phyloP scores from a whole-genome alignment of 1,139 yeast species.

The Pichia sp. region DNA sequence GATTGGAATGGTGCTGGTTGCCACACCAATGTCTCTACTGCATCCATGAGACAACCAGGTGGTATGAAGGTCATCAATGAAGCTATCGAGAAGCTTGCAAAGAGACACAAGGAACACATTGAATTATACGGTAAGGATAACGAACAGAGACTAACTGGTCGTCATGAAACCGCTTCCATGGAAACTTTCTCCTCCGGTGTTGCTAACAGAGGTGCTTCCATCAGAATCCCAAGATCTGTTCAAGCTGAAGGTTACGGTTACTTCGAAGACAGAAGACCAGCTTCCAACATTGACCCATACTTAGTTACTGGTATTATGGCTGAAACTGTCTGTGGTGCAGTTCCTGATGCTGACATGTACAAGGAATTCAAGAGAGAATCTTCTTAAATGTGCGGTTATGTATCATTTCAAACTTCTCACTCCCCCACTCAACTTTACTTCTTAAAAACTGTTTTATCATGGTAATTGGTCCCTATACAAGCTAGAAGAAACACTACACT shows the following conservation, averaged over 20 bases:
- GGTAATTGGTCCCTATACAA: too few species aligned
- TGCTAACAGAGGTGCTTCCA: slow-evolving; percentile 99
- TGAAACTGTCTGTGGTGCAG: slow-evolving; percentile 93
- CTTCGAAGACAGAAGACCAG: slow-evolving; percentile 99
- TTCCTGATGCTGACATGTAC: slow-evolving; percentile 93
- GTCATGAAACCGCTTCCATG: slow-evolving; percentile 96
- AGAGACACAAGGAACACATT: slow-evolving; percentile 96
- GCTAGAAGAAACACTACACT: too few species aligned
- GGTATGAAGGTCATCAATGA: slow-evolving; percentile 92
- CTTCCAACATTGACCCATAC: slow-evolving; percentile 98
- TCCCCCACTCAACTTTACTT: too few species aligned
- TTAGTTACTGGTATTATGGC: slow-evolving; percentile 97
- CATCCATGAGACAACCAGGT: slow-evolving; percentile 85
- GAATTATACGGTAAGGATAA: slow-evolving; percentile 93
- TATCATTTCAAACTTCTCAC: too few species aligned
- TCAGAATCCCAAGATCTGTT: slow-evolving; percentile 97
- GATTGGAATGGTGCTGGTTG: slow-evolving; percentile 99
- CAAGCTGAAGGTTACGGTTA: slow-evolving; percentile 97
- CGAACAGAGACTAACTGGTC: slow-evolving; percentile 92
- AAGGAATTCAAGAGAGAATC: slow-evolving; percentile 78
- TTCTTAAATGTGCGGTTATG: too few species aligned
- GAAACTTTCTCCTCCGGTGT: slow-evolving; percentile 91
- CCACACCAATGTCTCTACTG: slow-evolving; percentile 97
- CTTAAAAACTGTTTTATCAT: too few species aligned
- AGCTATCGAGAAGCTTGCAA: slow-evolving; percentile 88